Evolutionary conservation across 352 stramenopile genomes (phyloP).

Genomic region (Phytophthora tentaculata): DNA sequence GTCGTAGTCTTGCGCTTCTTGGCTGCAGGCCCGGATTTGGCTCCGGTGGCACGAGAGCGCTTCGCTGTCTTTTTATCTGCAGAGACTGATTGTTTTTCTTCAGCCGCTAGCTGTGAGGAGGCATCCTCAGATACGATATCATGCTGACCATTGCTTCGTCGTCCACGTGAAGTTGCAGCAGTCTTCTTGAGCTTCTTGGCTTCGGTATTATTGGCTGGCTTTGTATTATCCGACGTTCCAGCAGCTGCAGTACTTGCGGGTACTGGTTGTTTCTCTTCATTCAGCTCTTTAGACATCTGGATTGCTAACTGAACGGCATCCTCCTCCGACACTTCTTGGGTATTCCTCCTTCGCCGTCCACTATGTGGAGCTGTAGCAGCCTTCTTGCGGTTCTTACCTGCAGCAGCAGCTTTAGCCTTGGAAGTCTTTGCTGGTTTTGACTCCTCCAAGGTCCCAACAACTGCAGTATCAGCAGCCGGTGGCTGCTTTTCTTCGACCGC

Average conservation of each 20-base stretch:
- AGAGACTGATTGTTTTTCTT: too few relatives aligned
- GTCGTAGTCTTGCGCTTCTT: too few relatives aligned
- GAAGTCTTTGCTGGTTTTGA: slow-evolving; percentile 23
- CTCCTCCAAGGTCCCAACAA: slow-evolving; percentile 13
- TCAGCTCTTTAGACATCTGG: slow-evolving; percentile 27
- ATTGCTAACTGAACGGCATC: slow-evolving; percentile 44
- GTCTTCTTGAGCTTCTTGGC: background rate
- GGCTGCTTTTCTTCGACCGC: slow-evolving; percentile 2
- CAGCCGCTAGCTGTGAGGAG: too few relatives aligned
- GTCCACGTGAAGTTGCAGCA: background rate
- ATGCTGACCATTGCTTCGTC: too few relatives aligned
- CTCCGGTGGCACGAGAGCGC: too few relatives aligned
- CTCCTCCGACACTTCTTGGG: slow-evolving; percentile 35
- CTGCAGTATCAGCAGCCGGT: too few relatives aligned
- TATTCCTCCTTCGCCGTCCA: slow-evolving; percentile 19
- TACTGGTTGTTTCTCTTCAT: slow-evolving; percentile 1
- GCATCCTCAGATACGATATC: too few relatives aligned
- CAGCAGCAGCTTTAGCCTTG: slow-evolving; percentile 11
- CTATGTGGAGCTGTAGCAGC: slow-evolving; percentile 4
- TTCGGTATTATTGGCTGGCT: background rate
- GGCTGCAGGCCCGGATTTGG: too few relatives aligned
- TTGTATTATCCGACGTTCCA: background rate
- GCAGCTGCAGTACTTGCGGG: background rate
- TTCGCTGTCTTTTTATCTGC: too few relatives aligned
- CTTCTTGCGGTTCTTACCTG: slow-evolving; percentile 28